Conservation (phyloP, 306 rosid species). For the Astragalus glycyphyllos region DNA sequence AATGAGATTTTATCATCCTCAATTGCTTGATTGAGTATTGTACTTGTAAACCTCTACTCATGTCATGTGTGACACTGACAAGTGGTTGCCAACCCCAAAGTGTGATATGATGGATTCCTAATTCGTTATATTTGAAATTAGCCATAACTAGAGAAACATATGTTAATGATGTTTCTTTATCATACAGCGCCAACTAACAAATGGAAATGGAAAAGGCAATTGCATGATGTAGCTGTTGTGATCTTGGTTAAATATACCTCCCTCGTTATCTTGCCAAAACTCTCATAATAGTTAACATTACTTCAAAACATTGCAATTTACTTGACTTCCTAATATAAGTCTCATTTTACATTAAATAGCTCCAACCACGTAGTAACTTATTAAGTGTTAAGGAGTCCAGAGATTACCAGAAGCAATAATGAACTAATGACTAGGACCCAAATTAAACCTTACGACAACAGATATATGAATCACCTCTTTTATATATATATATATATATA, state of each 20-base stretch:
- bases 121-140: conserved; percentile 33
- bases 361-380: too few relatives aligned
- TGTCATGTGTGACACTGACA: conserved; percentile 12
- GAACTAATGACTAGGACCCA: too few relatives aligned
- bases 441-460: too few relatives aligned
- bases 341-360: too few relatives aligned
- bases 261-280: conserved; percentile 1
- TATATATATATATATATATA: too few relatives aligned
- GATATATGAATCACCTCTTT: too few relatives aligned
- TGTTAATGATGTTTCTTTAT: not conserved
- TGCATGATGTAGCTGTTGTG: conserved; percentile 14
- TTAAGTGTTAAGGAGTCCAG: too few relatives aligned
- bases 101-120: conserved; percentile 46
- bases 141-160: not conserved
- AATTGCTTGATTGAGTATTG: conserved; percentile 41
- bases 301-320: not conserved
- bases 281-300: not conserved
- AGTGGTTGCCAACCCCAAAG: conserved; percentile 17
- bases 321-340: too few relatives aligned
- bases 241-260: conserved; percentile 6
- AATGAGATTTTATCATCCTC: not conserved
- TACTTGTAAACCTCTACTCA: conserved; percentile 39
- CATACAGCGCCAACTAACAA: not conserved
- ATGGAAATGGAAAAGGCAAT: conserved; percentile 20
- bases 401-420: too few relatives aligned